Evolutionary conservation across 495 filamentous ascomycete species (phyloP).

Genomic region (Trypethelium eluteriae): DNA sequence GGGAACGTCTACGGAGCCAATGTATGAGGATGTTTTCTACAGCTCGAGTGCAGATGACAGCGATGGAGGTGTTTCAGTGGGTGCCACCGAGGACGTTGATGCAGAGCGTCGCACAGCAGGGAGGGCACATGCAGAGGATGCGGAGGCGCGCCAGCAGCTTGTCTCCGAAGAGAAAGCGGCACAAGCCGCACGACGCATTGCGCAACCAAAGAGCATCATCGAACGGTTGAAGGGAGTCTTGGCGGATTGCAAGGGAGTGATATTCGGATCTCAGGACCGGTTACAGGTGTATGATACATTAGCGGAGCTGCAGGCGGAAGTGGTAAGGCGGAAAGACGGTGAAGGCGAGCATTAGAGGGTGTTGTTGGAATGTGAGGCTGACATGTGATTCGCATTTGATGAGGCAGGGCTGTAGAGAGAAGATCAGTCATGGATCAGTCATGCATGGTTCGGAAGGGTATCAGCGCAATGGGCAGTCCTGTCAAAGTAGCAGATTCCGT

Average conservation of each 20-base stretch:
- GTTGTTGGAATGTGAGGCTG: not conserved
- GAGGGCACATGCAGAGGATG: slow-evolving; percentile 11
- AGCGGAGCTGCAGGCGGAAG: slow-evolving; percentile 26
- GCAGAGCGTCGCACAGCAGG: slow-evolving; percentile 13
- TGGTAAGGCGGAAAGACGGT: slow-evolving; percentile 30
- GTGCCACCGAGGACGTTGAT: slow-evolving; percentile 11
- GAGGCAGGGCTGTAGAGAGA: not conserved
- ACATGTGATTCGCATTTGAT: not conserved
- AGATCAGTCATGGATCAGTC: not conserved
- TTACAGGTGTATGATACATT: slow-evolving; percentile 31
- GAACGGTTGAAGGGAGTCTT: slow-evolving; percentile 19
- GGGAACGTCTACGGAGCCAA: not conserved
- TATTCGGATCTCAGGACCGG: slow-evolving; percentile 31
- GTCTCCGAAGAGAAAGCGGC: slow-evolving; percentile 11
- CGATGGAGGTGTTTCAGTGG: slow-evolving; percentile 5
- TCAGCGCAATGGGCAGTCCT: not conserved
- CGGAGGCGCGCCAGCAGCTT: slow-evolving; percentile 15
- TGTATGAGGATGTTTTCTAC: not conserved
- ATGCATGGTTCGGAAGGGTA: not conserved
- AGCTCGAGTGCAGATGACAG: slow-evolving; percentile 2
- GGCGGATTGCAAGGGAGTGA: slow-evolving; percentile 23
- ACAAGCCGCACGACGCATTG: slow-evolving; percentile 13
- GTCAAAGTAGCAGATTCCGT: not conserved
- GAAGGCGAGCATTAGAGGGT: slow-evolving; percentile 24
- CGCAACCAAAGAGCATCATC: slow-evolving; percentile 13